Percentiles rank a stretch among this genome's conserved stretches.
Evolutionary conservation across 1,284 basidiomycete species (phyloP).

Genomic region (Coniferiporia weirii): DNA sequence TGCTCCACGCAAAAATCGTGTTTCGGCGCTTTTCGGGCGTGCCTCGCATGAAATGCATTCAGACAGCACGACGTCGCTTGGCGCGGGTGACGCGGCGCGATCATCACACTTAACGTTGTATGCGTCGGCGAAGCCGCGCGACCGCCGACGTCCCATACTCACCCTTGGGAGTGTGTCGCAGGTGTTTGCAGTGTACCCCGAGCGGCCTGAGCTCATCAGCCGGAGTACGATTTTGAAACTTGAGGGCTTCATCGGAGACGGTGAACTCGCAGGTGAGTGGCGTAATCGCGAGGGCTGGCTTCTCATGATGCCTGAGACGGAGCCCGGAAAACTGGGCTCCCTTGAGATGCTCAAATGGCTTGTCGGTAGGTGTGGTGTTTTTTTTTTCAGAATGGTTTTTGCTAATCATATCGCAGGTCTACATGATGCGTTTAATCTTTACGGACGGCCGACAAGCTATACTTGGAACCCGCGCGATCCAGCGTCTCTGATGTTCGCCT

Average conservation of each 20-base stretch:
- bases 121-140: constrained; percentile 56
- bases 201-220: constrained; percentile 87
- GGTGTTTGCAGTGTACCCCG: constrained; percentile 89
- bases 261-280: constrained; percentile 63
- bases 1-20: constrained; percentile 47
- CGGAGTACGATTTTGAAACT: constrained; percentile 86
- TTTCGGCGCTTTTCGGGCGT: constrained; percentile 63
- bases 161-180: constrained; percentile 55
- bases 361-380: constrained; percentile 51
- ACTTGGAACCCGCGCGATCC: constrained; percentile 84
- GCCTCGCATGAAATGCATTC: constrained; percentile 28
- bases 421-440: constrained; percentile 83
- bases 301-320: constrained; percentile 81
- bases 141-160: constrained; percentile 61
- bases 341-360: constrained; percentile 95
- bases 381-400: constrained; percentile 21
- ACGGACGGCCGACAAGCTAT: constrained; percentile 80
- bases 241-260: constrained; percentile 75
- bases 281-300: constrained; percentile 73
- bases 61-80: constrained; percentile 21
- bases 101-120: constrained; percentile 56
- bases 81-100: constrained; percentile 23
- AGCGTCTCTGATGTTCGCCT: constrained; percentile 74
- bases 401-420: constrained; percentile 45
- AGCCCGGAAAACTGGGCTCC: constrained; percentile 41